Evolutionary conservation across 2,329 filamentous ascomycete species (phyloP).

Genomic region (Calycina herbarum): DNA sequence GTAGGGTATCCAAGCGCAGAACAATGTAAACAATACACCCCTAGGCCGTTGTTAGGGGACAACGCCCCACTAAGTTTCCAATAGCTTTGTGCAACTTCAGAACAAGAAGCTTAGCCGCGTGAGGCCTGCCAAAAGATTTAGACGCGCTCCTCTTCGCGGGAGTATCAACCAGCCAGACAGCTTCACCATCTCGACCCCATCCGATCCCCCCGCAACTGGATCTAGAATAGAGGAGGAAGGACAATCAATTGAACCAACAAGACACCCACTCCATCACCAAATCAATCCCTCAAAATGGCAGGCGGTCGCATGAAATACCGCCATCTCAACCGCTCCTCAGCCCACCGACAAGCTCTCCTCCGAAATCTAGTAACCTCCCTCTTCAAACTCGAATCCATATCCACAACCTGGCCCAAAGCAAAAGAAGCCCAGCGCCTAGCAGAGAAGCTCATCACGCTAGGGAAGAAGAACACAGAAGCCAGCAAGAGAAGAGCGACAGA

Average conservation of each 20-base stretch:
- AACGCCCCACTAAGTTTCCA: too few species aligned
- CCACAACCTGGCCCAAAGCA: slow-evolving; percentile 93
- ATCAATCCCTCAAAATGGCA: slow-evolving; percentile 61
- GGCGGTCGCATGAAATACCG: slow-evolving; percentile 86
- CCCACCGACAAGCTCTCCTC: slow-evolving; percentile 88
- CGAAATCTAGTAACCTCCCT: slow-evolving; percentile 96
- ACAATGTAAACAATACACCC: neutral
- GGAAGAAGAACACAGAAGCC: slow-evolving; percentile 88
- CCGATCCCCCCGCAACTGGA: neutral
- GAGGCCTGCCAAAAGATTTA: too few species aligned
- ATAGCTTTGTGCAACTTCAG: too few species aligned
- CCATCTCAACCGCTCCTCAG: slow-evolving; percentile 79
- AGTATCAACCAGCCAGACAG: neutral
- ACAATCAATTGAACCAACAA: neutral
- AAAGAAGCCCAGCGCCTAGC: slow-evolving; percentile 94
- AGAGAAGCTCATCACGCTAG: slow-evolving; percentile 91
- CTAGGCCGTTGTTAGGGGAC: too few species aligned
- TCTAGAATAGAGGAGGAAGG: neutral
- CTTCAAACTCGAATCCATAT: slow-evolving; percentile 88
- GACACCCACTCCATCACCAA: neutral
- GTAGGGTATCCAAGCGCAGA: slow-evolving; percentile 19
- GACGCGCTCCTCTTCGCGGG: neutral
- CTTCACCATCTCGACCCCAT: neutral
- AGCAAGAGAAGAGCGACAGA: slow-evolving; percentile 71
- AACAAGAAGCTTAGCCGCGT: too few species aligned